Base-by-base conservation (phyloP, 192 early-diverging fungal genomes). In the Coemansia guatemalensis region DNA sequence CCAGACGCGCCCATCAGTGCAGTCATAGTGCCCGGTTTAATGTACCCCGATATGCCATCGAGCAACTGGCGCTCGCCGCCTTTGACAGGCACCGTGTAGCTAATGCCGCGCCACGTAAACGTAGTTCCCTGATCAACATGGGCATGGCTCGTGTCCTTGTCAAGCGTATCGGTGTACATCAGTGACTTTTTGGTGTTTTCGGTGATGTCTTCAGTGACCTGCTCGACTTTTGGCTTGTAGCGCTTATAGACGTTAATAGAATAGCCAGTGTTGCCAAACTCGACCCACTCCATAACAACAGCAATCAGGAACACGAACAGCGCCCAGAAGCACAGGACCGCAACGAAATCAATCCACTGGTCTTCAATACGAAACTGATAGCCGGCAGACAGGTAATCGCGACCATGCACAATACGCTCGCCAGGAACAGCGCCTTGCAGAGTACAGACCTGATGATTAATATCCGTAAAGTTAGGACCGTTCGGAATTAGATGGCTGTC, bases 11-110 rank as follows among this genome's bases (percentile, higher is more conserved):
- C 91, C 89, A 95, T 93, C 26, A 95, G 77, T 14, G 89, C 89
- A 18, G 91, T 92, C 83, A 95, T 83, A 20, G 85, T 83, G 51
- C 93, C 93, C 8, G 91, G 89, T 50, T 83, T 84, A 50, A 91
- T 86, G 53, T 85, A 89, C 39, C 93, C 90, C 23, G 68, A 79
- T n/a, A 90, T 84, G 54, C 81, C 69, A 68, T 88, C 74, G 29
- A 92, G 73, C 12, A 92, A 64, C 68, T 85, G 75, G 21, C 64
- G 77, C 29, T 75, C 62, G 47, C 82, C 85, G 53, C 78, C 84
- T 56, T 79, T 74, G 24, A 88, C 84, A 0, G 79, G 73, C 9
- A 82, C 79, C 2, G 76, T 76, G 69, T 88, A 90, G 55, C 77
- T 64, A 56, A 88, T 71, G 35, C 87, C 75, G 23, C 85, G 81